These are phyloP conservation scores for Coleophoma crateriformis DNA, from an alignment of 2,329 filamentous ascomycete species.

Conservation along the genomic window DNA sequence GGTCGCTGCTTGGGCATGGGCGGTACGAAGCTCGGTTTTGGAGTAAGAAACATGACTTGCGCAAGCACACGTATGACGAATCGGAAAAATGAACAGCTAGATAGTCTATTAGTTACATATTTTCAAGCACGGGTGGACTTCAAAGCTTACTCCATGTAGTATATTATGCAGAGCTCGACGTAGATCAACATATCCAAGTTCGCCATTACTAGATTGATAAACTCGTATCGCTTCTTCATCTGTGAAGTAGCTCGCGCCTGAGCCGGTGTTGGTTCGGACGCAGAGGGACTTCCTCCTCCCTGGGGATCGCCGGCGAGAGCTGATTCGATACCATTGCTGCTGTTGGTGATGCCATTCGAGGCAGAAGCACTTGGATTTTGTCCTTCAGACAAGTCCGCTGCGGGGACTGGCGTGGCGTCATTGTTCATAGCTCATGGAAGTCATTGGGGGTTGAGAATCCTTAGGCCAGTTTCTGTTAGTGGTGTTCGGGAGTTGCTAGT, in stretches of 20 bases:
- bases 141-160: constrained; percentile 61
- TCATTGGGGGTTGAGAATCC: constrained; percentile 16
- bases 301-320: background rate
- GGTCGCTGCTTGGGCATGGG: constrained; percentile 47
- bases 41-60: constrained; percentile 60
- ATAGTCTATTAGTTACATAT: too few relatives aligned
- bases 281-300: background rate
- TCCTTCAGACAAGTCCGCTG: too few relatives aligned
- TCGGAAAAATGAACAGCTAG: constrained; percentile 59
- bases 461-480: too few relatives aligned
- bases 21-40: constrained; percentile 47
- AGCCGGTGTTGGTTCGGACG: constrained; percentile 12
- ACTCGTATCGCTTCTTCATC: constrained; percentile 47
- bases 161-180: constrained; percentile 58
- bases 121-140: too few relatives aligned
- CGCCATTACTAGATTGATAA: constrained; percentile 53
- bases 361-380: too few relatives aligned
- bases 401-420: constrained; percentile 39
- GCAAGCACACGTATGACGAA: constrained; percentile 52
- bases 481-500: too few relatives aligned
- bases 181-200: constrained; percentile 59
- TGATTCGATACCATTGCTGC: background rate
- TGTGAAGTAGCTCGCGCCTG: constrained; percentile 31
- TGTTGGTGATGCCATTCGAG: constrained; percentile 3
- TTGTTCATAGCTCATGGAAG: constrained; percentile 41